Conservation (phyloP, 805 yeast genomes). For the Komagataella pseudopastoris region DNA sequence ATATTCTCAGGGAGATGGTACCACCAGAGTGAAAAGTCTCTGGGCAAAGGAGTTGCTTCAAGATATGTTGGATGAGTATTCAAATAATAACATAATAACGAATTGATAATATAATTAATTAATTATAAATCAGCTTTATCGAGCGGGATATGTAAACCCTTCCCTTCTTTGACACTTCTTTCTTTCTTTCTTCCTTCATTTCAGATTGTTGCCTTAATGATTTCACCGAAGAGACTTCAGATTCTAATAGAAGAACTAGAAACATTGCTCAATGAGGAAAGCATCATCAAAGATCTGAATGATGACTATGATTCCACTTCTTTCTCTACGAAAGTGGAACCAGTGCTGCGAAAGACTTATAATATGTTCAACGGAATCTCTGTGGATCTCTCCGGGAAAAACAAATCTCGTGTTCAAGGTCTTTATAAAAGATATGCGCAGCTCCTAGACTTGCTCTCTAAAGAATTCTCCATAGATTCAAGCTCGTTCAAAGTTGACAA, state of each 20-base stretch:
- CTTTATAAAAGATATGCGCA: background rate
- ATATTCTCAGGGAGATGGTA: constrained; percentile 42
- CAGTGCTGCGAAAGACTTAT: background rate
- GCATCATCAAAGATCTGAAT: background rate
- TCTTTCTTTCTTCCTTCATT: background rate
- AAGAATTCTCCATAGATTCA: background rate
- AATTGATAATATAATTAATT: no score
- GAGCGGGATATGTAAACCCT: background rate
- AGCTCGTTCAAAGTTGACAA: background rate
- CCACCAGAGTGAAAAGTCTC: background rate
- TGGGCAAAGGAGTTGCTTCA: background rate
- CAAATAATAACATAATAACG: background rate
- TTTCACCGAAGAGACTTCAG: background rate
- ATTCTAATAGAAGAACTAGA: background rate
- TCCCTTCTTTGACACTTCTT: background rate
- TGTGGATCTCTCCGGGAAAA: background rate
- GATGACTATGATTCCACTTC: background rate
- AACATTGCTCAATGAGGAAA: background rate
- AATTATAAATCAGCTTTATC: background rate
- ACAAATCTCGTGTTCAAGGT: background rate
- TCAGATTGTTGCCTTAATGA: background rate
- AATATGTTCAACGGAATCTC: background rate
- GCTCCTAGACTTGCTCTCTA: background rate
- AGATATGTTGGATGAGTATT: background rate
- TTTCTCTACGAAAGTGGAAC: background rate